Conservation (phyloP, 2,329 filamentous ascomycete species). For the Hymenoscyphus repandus region DNA sequence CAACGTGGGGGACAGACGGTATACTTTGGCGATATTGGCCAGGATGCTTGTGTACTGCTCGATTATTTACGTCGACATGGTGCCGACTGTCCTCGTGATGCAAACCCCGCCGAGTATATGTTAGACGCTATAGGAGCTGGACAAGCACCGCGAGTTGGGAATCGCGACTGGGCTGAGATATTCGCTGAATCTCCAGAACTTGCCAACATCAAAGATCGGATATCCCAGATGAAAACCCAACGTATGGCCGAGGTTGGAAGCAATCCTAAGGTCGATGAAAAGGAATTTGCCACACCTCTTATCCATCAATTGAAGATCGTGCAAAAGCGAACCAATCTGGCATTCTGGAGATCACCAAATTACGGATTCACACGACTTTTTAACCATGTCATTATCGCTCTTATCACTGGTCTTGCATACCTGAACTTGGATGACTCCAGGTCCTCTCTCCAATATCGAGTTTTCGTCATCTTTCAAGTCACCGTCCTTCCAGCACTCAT, state of each 20-base stretch:
- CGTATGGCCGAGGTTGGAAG: constrained; percentile 41
- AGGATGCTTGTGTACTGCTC: constrained; percentile 53
- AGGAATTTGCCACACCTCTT: constrained; percentile 78
- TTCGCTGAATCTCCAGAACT: constrained; percentile 56
- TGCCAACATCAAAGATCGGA: constrained; percentile 48
- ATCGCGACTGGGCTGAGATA: constrained; percentile 58
- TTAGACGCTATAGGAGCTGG: constrained; percentile 59
- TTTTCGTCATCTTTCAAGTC: constrained; percentile 89
- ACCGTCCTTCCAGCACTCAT: constrained; percentile 80
- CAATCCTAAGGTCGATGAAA: constrained; percentile 41
- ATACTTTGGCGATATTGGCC: constrained; percentile 63
- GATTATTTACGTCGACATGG: constrained; percentile 40
- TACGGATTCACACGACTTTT: constrained; percentile 86
- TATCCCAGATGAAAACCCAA: constrained; percentile 48
- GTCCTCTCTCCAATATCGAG: constrained; percentile 72
- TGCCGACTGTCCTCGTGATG: constrained; percentile 46
- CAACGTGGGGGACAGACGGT: constrained; percentile 60
- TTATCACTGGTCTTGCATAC: constrained; percentile 76
- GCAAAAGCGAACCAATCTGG: constrained; percentile 64
- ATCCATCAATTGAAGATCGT: constrained; percentile 75
- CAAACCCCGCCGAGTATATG: constrained; percentile 53
- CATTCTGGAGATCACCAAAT: constrained; percentile 82
- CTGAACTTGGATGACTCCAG: constrained; percentile 72
- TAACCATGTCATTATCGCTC: constrained; percentile 72
- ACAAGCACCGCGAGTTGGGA: constrained; percentile 54